Evolutionary conservation across 1,284 basidiomycete genomes (phyloP), one percentile per base, ranked within the genome.

Genomic region (Ustilago curta): DNA sequence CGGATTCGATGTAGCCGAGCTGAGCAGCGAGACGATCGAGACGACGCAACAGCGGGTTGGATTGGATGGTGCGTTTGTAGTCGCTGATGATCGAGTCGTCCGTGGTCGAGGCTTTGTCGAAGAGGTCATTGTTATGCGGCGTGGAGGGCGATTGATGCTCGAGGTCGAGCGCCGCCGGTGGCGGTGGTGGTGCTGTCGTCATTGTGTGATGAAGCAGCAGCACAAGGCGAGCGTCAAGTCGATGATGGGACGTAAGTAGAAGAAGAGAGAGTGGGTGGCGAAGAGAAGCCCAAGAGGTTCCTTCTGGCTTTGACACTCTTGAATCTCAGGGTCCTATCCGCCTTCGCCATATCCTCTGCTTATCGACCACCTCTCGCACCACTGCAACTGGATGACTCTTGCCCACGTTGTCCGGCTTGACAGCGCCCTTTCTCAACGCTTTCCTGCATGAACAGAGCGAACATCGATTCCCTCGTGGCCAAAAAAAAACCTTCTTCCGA

Each of bases 1-100:
- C 55, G 25, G 62, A 64, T 48, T 82, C 80, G 54, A 80, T 52
- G 29, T 62, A 51, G 37, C 37, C 50, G 16, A 81, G 71, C n/a
- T 53, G 56, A 11, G 40, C 43, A 1, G 70, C 40, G 31, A 73
- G 19, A 4, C 55, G 31, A 32, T 77, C 70, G 31, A 78, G 55
- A 1, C 39, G 58, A 1, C 69, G 60, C 3, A 64, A 61, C 0
- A 76, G 18, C 4, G 57, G 12, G 29, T 50, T 39, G 40, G 49
- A 40, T 25, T 54, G 21, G 52, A 71, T 66, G 55, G 69, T 62
- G 19, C 62, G 62, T 31, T 71, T 62, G 52, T 66, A 66, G 4
- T 66, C 69, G 27, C 50, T 51, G 37, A 71, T 29, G 63, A 70
- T 58, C 12, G 69, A 71, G 18, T 60, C 58, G 50, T 45, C 45